Conservation (phyloP, 257 asterid genomes). For the Plectranthus barbatus region DNA sequence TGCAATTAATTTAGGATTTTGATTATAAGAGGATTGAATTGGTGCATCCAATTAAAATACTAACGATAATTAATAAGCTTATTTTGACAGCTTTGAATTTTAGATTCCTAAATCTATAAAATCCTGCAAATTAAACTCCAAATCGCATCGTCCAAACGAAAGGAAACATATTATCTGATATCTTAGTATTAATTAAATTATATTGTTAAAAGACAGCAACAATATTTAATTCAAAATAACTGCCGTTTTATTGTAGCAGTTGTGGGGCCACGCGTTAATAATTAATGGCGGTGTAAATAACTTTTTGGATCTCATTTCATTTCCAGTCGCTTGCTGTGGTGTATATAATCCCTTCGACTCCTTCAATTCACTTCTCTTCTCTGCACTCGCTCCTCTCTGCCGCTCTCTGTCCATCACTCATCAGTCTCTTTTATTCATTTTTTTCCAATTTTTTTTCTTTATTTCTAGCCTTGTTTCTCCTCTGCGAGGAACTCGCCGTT, state of each 20-base stretch:
- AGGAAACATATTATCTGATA: not conserved
- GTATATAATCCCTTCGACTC: conserved; percentile 22
- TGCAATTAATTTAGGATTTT: too few species aligned
- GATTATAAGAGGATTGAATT: too few species aligned
- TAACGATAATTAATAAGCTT: too few species aligned
- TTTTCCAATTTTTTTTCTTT: not conserved
- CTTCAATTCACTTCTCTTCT: too few species aligned
- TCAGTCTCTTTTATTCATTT: not conserved
- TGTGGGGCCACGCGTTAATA: conserved; percentile 27
- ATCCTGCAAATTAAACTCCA: too few species aligned
- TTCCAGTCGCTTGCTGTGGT: not conserved
- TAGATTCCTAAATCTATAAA: too few species aligned
- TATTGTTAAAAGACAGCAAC: not conserved
- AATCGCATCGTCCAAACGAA: not conserved
- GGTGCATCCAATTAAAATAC: not conserved
- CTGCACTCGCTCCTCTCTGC: too few species aligned
- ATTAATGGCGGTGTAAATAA: conserved; percentile 11
- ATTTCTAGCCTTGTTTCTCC: not conserved
- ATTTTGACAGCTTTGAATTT: too few species aligned
- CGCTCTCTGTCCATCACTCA: not conserved
- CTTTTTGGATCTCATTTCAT: not conserved
- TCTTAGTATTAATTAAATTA: not conserved
- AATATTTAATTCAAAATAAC: not conserved
- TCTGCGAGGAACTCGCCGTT: not conserved
- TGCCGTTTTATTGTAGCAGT: conserved; percentile 11